Percentiles rank a stretch among this genome's conserved stretches.
Conservation (phyloP, 257 asterid genomes). For the Plantago major region DNA sequence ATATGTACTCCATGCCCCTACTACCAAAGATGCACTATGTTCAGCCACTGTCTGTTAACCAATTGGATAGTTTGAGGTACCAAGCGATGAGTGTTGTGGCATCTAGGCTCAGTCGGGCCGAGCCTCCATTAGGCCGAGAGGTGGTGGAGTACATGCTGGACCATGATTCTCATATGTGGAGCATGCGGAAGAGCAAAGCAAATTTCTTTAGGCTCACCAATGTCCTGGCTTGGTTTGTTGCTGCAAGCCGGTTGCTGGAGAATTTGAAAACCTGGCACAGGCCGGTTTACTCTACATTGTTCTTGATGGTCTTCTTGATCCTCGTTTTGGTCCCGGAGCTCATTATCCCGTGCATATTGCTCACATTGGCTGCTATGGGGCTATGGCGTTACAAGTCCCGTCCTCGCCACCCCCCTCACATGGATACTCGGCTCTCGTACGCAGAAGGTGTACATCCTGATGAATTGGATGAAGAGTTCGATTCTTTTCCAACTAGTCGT, state of each 20-base stretch:
- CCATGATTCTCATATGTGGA: conserved; percentile 87
- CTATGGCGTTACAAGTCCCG: conserved; percentile 60
- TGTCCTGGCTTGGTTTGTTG: conserved; percentile 56
- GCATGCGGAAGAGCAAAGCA: conserved; percentile 95
- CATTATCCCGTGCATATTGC: conserved; percentile 53
- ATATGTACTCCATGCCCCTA: conserved; percentile 61
- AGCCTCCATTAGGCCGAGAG: conserved; percentile 79
- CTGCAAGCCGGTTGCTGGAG: conserved; percentile 45
- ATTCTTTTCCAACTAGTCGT: conserved; percentile 68
- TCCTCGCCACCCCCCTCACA: conserved; percentile 83
- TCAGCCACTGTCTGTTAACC: conserved; percentile 74
- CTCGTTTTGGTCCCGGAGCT: conserved; percentile 69
- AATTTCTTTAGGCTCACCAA: conserved; percentile 76
- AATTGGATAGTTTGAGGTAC: conserved; percentile 58
- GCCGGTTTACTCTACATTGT: conserved; percentile 56
- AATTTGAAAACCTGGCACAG: conserved; percentile 52
- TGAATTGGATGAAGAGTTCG: conserved; percentile 82
- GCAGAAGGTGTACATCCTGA: conserved; percentile 71
- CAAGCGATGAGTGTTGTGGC: conserved; percentile 89
- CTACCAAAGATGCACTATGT: conserved; percentile 90
- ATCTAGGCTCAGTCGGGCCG: conserved; percentile 63
- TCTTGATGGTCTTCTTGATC: conserved; percentile 29
- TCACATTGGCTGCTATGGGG: conserved; percentile 51
- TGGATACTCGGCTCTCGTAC: conserved; percentile 68
- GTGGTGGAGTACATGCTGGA: conserved; percentile 96